Evolutionary conservation across 805 yeast genomes (phyloP).

Genomic region (Kodamaea leandrae): DNA sequence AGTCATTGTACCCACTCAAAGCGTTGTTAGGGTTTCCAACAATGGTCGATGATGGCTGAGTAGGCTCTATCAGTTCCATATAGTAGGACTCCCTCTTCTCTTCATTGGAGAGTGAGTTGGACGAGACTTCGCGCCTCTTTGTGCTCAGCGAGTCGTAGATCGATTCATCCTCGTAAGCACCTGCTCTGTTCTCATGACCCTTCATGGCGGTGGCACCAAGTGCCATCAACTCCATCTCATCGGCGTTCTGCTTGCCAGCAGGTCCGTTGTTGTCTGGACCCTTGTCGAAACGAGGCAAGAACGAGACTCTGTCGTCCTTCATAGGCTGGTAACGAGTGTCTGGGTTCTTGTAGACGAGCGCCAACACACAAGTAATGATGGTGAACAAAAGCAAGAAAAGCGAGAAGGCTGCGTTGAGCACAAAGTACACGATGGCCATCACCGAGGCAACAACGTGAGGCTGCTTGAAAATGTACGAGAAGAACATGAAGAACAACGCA

Average conservation of each 20-base stretch:
- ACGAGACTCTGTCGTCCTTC: slow-evolving; percentile 95
- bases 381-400: slow-evolving; percentile 79
- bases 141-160: slow-evolving; percentile 25
- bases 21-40: slow-evolving; percentile 38
- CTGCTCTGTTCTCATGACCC: slow-evolving; percentile 48
- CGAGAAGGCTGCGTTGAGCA: slow-evolving; percentile 87
- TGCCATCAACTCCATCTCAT: slow-evolving; percentile 65
- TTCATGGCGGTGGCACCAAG: slow-evolving; percentile 69
- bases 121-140: slow-evolving; percentile 6
- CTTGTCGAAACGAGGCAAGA: slow-evolving; percentile 65
- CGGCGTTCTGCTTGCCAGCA: slow-evolving; percentile 21
- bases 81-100: slow-evolving; percentile 28
- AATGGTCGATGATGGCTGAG: slow-evolving; percentile 43
- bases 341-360: slow-evolving; percentile 84
- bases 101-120: slow-evolving; percentile 10
- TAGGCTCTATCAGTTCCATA: slow-evolving; percentile 34
- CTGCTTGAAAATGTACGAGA: slow-evolving; percentile 77
- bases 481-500: slow-evolving; percentile 83
- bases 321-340: slow-evolving; percentile 94
- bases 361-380: slow-evolving; percentile 81
- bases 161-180: slow-evolving; percentile 34
- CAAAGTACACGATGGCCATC: slow-evolving; percentile 86
- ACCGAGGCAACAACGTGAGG: slow-evolving; percentile 88
- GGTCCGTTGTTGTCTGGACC: slow-evolving; percentile 11
- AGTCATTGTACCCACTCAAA: slow-evolving; percentile 21